Conservation (phyloP, 1,284 basidiomycete species). For the Naganishia sp. region DNA sequence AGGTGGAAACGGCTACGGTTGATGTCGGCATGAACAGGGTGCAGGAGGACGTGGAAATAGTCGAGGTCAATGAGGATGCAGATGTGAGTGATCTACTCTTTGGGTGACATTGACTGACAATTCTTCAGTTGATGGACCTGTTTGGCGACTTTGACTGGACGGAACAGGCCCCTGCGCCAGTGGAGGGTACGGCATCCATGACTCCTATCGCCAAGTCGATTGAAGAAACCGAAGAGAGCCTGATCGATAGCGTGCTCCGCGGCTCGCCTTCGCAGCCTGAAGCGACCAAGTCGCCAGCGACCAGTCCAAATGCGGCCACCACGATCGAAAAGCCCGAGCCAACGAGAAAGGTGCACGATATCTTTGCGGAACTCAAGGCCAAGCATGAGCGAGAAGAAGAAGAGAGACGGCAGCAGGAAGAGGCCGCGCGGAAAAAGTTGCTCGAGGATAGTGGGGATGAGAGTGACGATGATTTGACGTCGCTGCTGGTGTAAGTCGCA, state of each 20-base stretch:
- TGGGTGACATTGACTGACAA: not conserved
- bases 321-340: not conserved
- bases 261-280: not conserved
- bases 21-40: not conserved
- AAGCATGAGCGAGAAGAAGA: constrained; percentile 15
- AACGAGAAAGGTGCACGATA: constrained; percentile 8
- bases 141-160: constrained; percentile 28
- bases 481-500: constrained; percentile 2
- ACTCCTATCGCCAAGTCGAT: constrained; percentile 4
- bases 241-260: constrained; percentile 10
- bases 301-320: not conserved
- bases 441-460: constrained; percentile 14
- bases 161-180: not conserved
- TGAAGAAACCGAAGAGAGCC: constrained; percentile 15
- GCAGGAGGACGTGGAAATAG: not conserved
- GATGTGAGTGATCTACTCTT: not conserved
- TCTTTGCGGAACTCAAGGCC: constrained; percentile 16
- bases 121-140: constrained; percentile 12
- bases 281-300: not conserved
- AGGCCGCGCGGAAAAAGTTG: constrained; percentile 13
- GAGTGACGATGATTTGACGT: constrained; percentile 14
- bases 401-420: constrained; percentile 16
- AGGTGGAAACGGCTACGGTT: not conserved
- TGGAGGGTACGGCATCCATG: not conserved
- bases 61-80: not conserved